Conservation (phyloP, 345 rosid species). For the Pugionium cornutum region DNA sequence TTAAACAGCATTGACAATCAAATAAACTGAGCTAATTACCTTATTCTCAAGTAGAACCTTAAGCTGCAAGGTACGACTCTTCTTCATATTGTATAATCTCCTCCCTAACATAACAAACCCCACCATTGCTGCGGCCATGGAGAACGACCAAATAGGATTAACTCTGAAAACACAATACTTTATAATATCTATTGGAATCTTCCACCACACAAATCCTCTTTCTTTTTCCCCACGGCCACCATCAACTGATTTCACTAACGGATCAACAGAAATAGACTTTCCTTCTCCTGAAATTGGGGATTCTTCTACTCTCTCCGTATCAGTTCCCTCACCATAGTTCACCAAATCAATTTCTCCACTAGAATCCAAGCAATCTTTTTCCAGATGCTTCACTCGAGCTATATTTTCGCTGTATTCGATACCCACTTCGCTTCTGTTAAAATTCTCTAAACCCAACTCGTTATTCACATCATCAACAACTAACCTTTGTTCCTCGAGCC, state of each 20-base stretch:
- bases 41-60: conserved; percentile 86
- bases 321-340: neutral
- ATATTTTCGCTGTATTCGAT: neutral
- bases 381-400: too few relatives aligned
- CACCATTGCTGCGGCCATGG: conserved; percentile 88
- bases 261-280: neutral
- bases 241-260: conserved; percentile 45
- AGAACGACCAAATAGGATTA: conserved; percentile 82
- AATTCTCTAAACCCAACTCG: conserved; percentile 41
- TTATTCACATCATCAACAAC: conserved; percentile 34
- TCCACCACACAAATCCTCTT: conserved; percentile 72
- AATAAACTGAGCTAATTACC: conserved; percentile 48
- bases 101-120: conserved; percentile 80
- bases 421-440: conserved; percentile 1
- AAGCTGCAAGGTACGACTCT: conserved; percentile 63
- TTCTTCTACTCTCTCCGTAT: neutral
- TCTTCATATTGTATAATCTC: conserved; percentile 76
- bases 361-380: conserved; percentile 11
- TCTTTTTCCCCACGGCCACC: conserved; percentile 53
- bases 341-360: conserved; percentile 45
- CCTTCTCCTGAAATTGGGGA: neutral
- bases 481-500: conserved; percentile 23
- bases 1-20: neutral
- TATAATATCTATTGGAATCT: conserved; percentile 76
- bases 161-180: conserved; percentile 73